Evolutionary conservation across 768 basidiomycete genomes (phyloP), one percentile per base, ranked within the genome.

Genomic region (Coprinellus micaceus): DNA sequence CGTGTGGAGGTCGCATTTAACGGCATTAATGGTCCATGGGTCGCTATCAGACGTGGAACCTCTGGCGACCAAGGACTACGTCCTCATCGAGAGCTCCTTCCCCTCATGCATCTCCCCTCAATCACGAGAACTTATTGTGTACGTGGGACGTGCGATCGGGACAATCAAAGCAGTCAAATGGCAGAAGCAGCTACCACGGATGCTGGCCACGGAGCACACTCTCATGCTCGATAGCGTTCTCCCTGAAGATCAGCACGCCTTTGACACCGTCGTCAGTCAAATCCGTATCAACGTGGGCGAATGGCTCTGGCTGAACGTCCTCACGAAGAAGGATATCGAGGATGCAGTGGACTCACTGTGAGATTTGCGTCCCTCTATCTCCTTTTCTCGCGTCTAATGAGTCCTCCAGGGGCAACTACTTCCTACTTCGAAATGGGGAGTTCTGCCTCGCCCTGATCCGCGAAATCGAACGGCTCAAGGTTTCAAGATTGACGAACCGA

Each of bases 241-340:
- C 7, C 86, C 88, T 0, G 82, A 90, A 63, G 87, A 93, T 61
- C 83, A 82, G 58, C 86, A 89, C 58, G 79, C 76, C 15, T 91
- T 97, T 64, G 91, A 91, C 66, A 72, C 77, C 29, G 81, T 86
- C 57, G 82, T 97, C 33, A 73, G 82, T 17, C 82, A 86, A 58
- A 90, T 94, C 36, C 76, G 93, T 56, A 86, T 80, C 1, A 85
- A 88, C 56, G 82, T 95, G 50, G 89, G 92, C 66, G 94, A 97
- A 76, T 97, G 94, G 93, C 75, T 97, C 1, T 97, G 94, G 94
- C 69, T 84, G 22, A 92, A 94, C 64, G 87, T 96, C 36, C 75
- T 97, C 51, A 95, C 92, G 2, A 80, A 80, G 63, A 81, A 83
- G 61, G 91, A 94, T 59, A 87, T 95, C 0, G 86, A 89, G 60